Evolutionary conservation across 441 rosid genomes (phyloP), one percentile per base, ranked within the genome.

Genomic region (Erodium chrysanthum): DNA sequence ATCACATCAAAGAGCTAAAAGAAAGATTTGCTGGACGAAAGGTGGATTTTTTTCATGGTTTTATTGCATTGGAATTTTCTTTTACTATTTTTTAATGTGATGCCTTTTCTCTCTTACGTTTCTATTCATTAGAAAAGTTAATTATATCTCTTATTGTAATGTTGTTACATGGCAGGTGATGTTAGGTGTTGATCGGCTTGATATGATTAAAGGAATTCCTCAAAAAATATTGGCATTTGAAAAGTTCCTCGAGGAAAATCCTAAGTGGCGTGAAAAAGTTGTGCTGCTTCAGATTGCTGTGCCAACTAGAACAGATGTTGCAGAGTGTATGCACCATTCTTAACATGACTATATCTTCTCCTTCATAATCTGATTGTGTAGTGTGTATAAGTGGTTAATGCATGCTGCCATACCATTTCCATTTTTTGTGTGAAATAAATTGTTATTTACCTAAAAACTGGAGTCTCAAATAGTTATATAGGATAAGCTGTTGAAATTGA

Each of bases 231-330:
- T 95, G 63, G 99, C 98, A 70, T 95, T 95, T 75, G 99, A 95
- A 79, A 95, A 95, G 58, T 95, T 95, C 81, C 99, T 95, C 0
- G 99, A 95, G 88, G 99, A 95, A 77, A 90, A 95, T 68, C 71
- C 86, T 68, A 27, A 9, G 44, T 95, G 99, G 99, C 97, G 93
- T 67, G 97, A 92, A 27, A 88, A 92, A 84, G 99, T 95, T 78
- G 99, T 95, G 71, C 72, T 95, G 70, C 83, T 95, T 75, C 99
- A 95, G 80, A 95, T 95, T 80, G 99, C 99, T 0, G 99, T 95
- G 79, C 99, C 99, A 62, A 95, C 99, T 76, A 89, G 99, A 82
- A 95, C 99, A 67, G 99, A 95, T 77, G 99, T 95, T 77, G 95
- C 99, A 65, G 99, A 95, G 77, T 95, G 99, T 92, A 88, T 18